A percentile compares a stretch with the other conserved stretches of the same genome.
Conservation (phyloP, 371 early-diverging fungal species). For the Chytridium lagenaria region DNA sequence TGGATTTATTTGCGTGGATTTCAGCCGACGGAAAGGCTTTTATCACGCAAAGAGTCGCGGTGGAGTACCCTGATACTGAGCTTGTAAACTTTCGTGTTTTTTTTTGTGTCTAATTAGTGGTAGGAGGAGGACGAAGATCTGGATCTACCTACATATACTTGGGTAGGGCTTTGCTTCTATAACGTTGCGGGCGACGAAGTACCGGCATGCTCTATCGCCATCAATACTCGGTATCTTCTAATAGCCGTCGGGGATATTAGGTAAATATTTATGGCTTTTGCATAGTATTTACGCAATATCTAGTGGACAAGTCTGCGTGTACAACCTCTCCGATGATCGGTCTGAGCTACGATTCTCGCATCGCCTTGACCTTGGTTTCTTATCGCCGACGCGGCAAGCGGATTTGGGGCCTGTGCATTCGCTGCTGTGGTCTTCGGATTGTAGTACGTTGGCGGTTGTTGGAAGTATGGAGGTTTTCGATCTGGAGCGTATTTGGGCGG, state of each 20-base stretch:
- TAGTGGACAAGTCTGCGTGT: conserved; percentile 47
- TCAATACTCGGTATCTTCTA: conserved; percentile 45
- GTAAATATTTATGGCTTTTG: conserved; percentile 16
- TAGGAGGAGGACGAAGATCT: conserved; percentile 3
- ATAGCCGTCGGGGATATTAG: conserved; percentile 48
- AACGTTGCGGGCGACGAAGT: conserved; percentile 10
- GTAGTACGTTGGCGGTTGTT: conserved; percentile 76
- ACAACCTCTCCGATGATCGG: conserved; percentile 40
- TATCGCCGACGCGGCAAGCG: conserved; percentile 7
- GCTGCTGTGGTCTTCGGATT: conserved; percentile 79
- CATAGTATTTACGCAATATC: background rate
- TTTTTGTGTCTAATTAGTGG: too few species aligned
- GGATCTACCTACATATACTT: conserved; percentile 22
- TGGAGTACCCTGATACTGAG: background rate
- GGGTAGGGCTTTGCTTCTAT: conserved; percentile 54
- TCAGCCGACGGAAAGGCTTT: conserved; percentile 45
- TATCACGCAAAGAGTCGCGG: conserved; percentile 37
- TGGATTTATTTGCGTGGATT: conserved; percentile 45
- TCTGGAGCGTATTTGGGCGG: conserved; percentile 83
- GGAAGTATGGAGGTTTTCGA: conserved; percentile 63
- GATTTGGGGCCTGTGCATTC: conserved; percentile 45
- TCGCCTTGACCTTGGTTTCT: conserved; percentile 14
- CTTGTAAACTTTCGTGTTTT: background rate
- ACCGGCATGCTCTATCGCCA: conserved; percentile 43
- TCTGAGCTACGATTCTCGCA: conserved; percentile 38